phyloP scores from a whole-genome alignment of 495 filamentous ascomycete genomes.

The Venustampulla echinocandica region DNA sequence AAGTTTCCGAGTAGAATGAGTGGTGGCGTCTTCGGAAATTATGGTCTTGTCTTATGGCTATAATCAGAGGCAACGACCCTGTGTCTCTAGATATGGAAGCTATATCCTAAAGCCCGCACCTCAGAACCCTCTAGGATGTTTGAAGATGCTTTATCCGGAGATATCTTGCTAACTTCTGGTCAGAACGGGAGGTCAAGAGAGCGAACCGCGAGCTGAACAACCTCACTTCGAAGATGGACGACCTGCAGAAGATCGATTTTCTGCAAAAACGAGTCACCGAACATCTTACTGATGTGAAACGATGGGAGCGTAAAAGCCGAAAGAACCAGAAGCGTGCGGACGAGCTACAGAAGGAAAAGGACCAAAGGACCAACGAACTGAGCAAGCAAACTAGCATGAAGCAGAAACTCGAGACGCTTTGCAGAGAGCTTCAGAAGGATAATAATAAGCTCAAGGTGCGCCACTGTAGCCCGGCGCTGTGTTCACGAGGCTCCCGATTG shows the following conservation, averaged over 20 bases:
- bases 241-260: constrained; percentile 65
- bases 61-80: too few species aligned
- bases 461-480: not conserved
- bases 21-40: too few species aligned
- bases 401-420: constrained; percentile 91
- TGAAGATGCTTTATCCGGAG: too few species aligned
- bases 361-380: constrained; percentile 75
- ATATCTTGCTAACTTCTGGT: constrained; percentile 10
- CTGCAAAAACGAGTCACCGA: constrained; percentile 88
- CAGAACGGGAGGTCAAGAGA: constrained; percentile 74
- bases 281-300: constrained; percentile 86
- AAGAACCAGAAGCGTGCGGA: constrained; percentile 96
- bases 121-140: too few species aligned
- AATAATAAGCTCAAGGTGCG: constrained; percentile 94
- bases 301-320: constrained; percentile 81
- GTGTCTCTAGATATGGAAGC: too few species aligned
- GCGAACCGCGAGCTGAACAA: constrained; percentile 82
- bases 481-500: not conserved
- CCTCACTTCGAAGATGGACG: constrained; percentile 71
- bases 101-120: too few species aligned
- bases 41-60: too few species aligned
- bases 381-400: constrained; percentile 80
- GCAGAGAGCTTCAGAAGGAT: constrained; percentile 83
- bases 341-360: constrained; percentile 93
- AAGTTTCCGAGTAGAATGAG: too few species aligned